Conservation (phyloP, 257 asterid genomes). For the Henckelia pumila region DNA sequence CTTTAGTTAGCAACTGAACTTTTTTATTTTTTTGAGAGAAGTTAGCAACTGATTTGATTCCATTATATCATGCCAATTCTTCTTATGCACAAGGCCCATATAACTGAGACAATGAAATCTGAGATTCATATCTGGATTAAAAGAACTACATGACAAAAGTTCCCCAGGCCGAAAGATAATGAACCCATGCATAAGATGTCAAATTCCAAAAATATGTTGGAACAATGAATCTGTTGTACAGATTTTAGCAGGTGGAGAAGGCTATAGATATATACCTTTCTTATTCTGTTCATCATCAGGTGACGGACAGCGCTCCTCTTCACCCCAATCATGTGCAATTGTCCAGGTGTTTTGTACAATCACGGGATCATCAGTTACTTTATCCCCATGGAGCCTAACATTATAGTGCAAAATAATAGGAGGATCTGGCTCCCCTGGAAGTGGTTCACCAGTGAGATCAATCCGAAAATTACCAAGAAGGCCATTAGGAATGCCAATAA, state of each 20-base stretch:
- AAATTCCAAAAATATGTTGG: background rate
- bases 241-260: background rate
- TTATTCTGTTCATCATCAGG: slow-evolving; percentile 55
- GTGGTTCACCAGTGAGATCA: slow-evolving; percentile 89
- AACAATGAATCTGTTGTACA: background rate
- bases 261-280: slow-evolving; percentile 46
- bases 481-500: slow-evolving; percentile 73
- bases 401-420: slow-evolving; percentile 91
- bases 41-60: background rate
- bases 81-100: background rate
- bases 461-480: slow-evolving; percentile 76
- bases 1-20: background rate
- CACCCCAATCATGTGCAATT: slow-evolving; percentile 92
- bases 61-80: background rate
- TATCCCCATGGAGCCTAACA: slow-evolving; percentile 94
- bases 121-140: background rate
- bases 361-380: slow-evolving; percentile 89
- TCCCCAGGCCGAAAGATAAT: background rate
- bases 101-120: background rate
- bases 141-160: background rate
- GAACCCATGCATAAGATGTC: background rate
- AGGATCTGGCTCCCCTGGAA: slow-evolving; percentile 97
- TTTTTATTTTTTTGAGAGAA: no score
- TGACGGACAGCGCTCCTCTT: slow-evolving; percentile 91
- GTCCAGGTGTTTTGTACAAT: slow-evolving; percentile 98